phyloP scores from a whole-genome alignment of 1,284 basidiomycete species.

The Sphaerobolus stellatus region DNA sequence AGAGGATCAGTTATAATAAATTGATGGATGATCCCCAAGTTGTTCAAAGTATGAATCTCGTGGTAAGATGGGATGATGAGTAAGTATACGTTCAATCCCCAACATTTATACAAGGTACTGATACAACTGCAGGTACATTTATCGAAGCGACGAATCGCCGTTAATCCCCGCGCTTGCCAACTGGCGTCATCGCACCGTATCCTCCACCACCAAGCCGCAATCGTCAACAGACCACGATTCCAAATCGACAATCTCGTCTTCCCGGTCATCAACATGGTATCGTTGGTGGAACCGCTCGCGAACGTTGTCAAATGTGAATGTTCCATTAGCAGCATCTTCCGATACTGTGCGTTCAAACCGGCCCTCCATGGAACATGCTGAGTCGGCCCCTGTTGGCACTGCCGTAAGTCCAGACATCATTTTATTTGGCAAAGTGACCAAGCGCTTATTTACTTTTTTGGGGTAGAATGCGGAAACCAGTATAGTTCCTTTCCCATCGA shows the following conservation, averaged over 20 bases:
- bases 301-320: conserved; percentile 27
- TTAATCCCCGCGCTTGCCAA: conserved; percentile 63
- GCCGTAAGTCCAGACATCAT: background rate
- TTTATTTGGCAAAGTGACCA: background rate
- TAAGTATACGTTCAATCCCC: conserved; percentile 31
- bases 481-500: background rate
- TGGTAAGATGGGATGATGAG: conserved; percentile 66
- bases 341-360: conserved; percentile 1
- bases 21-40: conserved; percentile 58
- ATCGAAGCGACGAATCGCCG: conserved; percentile 58
- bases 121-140: conserved; percentile 52
- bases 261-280: conserved; percentile 66
- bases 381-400: conserved; percentile 17
- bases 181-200: conserved; percentile 57
- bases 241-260: conserved; percentile 24
- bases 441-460: background rate
- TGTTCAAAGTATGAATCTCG: conserved; percentile 55
- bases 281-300: conserved; percentile 73
- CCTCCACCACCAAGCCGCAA: conserved; percentile 29
- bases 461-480: too few species aligned
- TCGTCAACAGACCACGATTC: conserved; percentile 11
- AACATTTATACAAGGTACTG: background rate
- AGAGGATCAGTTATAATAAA: conserved; percentile 52
- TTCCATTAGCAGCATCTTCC: conserved; percentile 21
- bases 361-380: conserved; percentile 11